Percentiles rank a stretch among this genome's conserved stretches.
Conservation (phyloP, 176 grass and related monocot genomes). For the Oryza australiensis region DNA sequence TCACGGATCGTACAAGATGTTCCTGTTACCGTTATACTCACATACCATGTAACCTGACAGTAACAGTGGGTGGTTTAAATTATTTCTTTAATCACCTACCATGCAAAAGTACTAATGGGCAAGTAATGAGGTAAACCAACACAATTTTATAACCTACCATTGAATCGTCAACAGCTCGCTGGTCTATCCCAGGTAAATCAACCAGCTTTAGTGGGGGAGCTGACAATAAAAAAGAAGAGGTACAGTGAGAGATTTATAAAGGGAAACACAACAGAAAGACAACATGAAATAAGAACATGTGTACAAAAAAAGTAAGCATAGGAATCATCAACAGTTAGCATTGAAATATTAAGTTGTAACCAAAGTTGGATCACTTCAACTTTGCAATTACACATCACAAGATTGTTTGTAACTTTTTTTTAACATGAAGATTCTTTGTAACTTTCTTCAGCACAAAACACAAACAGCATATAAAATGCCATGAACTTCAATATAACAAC, state of each 20-base stretch:
- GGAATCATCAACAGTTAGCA: neutral
- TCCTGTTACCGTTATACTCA: neutral
- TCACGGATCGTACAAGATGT: too few relatives aligned
- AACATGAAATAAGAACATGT: slow-evolving; percentile 18
- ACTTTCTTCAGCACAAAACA: neutral
- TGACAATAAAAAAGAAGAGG: slow-evolving; percentile 43
- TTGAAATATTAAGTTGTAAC: neutral
- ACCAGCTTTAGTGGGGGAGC: slow-evolving; percentile 92
- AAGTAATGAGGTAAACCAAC: neutral
- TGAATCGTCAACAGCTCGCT: slow-evolving; percentile 84
- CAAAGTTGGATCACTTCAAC: neutral
- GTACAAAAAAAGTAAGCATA: neutral
- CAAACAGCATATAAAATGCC: neutral
- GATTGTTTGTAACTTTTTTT: neutral
- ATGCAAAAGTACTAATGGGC: slow-evolving; percentile 9
- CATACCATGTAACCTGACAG: neutral
- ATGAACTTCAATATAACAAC: neutral
- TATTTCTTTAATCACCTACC: slow-evolving; percentile 10
- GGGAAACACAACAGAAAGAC: neutral
- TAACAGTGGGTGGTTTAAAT: neutral
- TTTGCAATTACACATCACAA: slow-evolving; percentile 1
- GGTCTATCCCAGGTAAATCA: slow-evolving; percentile 95
- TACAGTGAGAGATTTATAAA: slow-evolving; percentile 16
- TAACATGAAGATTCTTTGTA: neutral
- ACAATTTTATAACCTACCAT: slow-evolving; percentile 48